Evolutionary conservation across 2,329 filamentous ascomycete species (phyloP), one percentile per base, ranked within the genome.

Genomic region (Tolypocladium endophyticum): DNA sequence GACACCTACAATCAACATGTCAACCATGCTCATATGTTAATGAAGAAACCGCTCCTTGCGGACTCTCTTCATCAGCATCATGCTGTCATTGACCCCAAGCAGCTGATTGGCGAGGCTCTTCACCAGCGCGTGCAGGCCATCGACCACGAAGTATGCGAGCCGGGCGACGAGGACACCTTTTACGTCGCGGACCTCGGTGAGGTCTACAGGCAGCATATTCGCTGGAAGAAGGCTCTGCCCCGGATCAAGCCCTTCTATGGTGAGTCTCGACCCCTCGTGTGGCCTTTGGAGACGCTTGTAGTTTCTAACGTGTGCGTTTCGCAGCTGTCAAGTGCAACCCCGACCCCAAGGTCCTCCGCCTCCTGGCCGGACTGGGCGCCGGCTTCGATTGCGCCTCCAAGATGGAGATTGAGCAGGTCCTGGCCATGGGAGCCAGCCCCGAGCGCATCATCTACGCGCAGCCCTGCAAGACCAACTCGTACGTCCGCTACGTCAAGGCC

Each of bases 321-420:
- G n/a, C 41, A 93, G 93, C 93, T 67, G 93, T 99, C 81, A 99
- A 99, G 80, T 99, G 94, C 79, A 99, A 99, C 82, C 92, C 93
- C 35, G 93, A 99, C 76, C 85, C 87, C 56, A 87, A 90, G 76
- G 87, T 99, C 64, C 82, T 99, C 66, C 87, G 88, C 71, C 88
- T 99, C 66, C 87, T 99, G 70, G 86, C 90, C 63, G 87, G 86
- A 66, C 83, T 99, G 65, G 94, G 93, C 70, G 92, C 91, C 65
- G 94, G 94, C 69, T 99, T 99, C 74, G 94, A 99, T 77, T 99
- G 94, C 76, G 94, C 94, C 64, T 97, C 93, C 76, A 97, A 97
- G 84, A 83, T 87, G 65, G 94, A 99, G 79, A 97, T 99, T 68
- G 92, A 99, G 74, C 87, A 92, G 74, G 89, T 97, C 63, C 81